Conservation (phyloP, 805 yeast genomes). For the Candida corydali region DNA sequence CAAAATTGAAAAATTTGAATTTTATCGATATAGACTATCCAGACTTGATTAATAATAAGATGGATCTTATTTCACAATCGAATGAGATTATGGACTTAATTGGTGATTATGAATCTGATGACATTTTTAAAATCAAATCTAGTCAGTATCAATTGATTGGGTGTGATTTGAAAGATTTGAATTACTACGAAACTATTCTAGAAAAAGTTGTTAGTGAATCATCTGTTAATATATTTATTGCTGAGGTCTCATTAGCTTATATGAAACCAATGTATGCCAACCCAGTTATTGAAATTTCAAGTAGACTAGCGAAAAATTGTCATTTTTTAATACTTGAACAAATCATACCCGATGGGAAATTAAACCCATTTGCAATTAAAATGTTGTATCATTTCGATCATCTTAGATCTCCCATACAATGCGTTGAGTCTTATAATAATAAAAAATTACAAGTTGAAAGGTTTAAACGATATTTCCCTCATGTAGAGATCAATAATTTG, state of each 20-base stretch:
- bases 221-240: slow-evolving; percentile 54
- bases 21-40: slow-evolving; percentile 77
- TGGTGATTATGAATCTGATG: slow-evolving; percentile 22
- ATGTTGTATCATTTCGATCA: slow-evolving; percentile 71
- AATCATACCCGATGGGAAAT: slow-evolving; percentile 56
- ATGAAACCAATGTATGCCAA: slow-evolving; percentile 69
- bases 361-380: slow-evolving; percentile 66
- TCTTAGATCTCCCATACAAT: slow-evolving; percentile 63
- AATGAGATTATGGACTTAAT: slow-evolving; percentile 44
- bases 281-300: slow-evolving; percentile 47
- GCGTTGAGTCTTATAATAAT: slow-evolving; percentile 56
- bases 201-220: slow-evolving; percentile 15
- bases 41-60: slow-evolving; percentile 57
- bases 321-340: slow-evolving; percentile 72
- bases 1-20: slow-evolving; percentile 25
- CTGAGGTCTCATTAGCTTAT: slow-evolving; percentile 81
- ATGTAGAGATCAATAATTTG: slow-evolving; percentile 51
- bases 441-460: slow-evolving; percentile 46
- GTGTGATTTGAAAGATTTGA: slow-evolving; percentile 57
- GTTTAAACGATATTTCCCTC: slow-evolving; percentile 45
- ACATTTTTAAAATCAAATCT: slow-evolving; percentile 20
- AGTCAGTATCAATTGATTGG: slow-evolving; percentile 54
- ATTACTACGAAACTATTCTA: slow-evolving; percentile 32
- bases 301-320: slow-evolving; percentile 40
- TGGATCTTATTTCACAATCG: slow-evolving; percentile 45